Base-by-base conservation (phyloP, 2,329 filamentous ascomycete genomes). In the Knoxdaviesia capensis region DNA sequence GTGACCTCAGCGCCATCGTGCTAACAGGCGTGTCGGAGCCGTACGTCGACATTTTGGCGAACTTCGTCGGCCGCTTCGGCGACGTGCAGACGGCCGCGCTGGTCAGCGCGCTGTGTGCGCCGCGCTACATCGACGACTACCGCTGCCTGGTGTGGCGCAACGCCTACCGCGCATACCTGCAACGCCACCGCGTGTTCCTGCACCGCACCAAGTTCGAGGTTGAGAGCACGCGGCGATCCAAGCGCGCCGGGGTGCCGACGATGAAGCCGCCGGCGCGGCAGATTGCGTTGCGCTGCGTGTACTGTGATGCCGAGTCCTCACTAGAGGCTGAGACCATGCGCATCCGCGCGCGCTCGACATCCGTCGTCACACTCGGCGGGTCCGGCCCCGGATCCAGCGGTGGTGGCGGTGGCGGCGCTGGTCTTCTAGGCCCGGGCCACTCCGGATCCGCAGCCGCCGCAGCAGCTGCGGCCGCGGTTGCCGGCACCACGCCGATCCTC, bases 41-140 rank as follows among this genome's bases (percentile, higher is more conserved):
- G 42, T 66, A 79, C 41, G 75, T 87, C 44, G 79, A 86, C 53
- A 72, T 90, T 11, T 71, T 88, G 45, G 78, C 81, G 46, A 72
- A 74, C 41, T 85, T 86, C 56, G 69, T 90, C 38, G 68, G 77
- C 50, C 80, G 79, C 49, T 85, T 80, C 54, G 69, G 76, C 52
- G 83, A 88, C 55, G 68, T 83, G 29, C 84, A 92, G 59, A 86
- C 82, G 1, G 80, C 82, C 2, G 78, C 81, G 0, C 65, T 90
- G 2, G 71, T 84, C 45, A 71, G 82, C 44, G 79, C 79, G 8
- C 77, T 81, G 54, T 80, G 79, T 49, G 73, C 76, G 44, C 83
- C 83, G 0, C 69, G 75, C 6, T 88, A 84, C 56, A 76, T 88
- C 48, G 72, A 80, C 56, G 84, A 90, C 55, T 64, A 79, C 37